phyloP scores from a whole-genome alignment of 2,329 filamentous ascomycete genomes.

The Microdochium paspali region DNA sequence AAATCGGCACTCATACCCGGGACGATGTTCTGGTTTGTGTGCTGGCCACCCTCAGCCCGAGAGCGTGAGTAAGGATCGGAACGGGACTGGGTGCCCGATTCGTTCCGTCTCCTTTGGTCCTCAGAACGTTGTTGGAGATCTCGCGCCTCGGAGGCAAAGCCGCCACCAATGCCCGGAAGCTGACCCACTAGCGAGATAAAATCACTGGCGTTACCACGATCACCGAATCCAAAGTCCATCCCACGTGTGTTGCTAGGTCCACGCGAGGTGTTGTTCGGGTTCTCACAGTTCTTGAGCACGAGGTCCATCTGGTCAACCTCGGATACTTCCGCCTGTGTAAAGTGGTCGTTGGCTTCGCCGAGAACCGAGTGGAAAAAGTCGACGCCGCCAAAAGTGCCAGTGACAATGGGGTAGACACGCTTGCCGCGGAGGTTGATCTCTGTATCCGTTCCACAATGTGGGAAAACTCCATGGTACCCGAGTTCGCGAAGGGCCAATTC shows the following conservation, averaged over 20 bases:
- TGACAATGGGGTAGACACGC: conserved; percentile 65
- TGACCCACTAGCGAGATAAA: conserved; percentile 68
- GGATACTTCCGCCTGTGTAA: conserved; percentile 76
- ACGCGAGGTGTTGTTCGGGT: conserved; percentile 25
- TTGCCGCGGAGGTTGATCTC: conserved; percentile 58
- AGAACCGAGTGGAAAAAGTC: conserved; percentile 76
- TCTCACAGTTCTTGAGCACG: conserved; percentile 61
- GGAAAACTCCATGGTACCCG: conserved; percentile 58
- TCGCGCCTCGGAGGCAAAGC: conserved; percentile 57
- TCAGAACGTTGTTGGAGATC: conserved; percentile 56
- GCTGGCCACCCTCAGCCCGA: conserved; percentile 33
- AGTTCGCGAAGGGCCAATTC: conserved; percentile 69
- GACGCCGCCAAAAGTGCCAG: conserved; percentile 68
- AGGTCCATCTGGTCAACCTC: conserved; percentile 72
- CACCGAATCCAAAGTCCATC: conserved; percentile 14
- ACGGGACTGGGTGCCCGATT: conserved; percentile 7
- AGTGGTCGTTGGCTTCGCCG: conserved; percentile 72
- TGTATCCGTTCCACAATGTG: conserved; percentile 60
- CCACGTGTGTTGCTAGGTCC: conserved; percentile 17
- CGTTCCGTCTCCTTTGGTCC: conserved; percentile 40
- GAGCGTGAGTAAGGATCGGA: conserved; percentile 13
- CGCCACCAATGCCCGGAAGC: conserved; percentile 60
- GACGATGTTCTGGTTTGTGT: conserved; percentile 49
- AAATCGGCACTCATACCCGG: conserved; percentile 69
- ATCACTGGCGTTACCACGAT: conserved; percentile 32